Evolutionary conservation across 2,329 filamentous ascomycete species (phyloP), one percentile per base, ranked within the genome.

Genomic region (Microsporum canis): DNA sequence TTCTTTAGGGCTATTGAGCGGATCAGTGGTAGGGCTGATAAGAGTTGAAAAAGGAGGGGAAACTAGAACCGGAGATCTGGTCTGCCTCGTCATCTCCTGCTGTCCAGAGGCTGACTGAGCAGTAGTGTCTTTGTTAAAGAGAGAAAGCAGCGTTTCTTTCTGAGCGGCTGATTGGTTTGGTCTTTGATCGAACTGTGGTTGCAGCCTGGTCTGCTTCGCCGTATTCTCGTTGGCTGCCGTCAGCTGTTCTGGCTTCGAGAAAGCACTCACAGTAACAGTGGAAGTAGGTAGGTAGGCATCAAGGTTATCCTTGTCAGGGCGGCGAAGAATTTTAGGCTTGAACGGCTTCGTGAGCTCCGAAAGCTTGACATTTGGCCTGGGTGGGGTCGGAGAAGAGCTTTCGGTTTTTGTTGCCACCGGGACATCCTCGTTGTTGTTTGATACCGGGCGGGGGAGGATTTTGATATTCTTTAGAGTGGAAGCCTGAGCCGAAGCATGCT

Each of bases 121-220:
- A 17, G 57, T n/a, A 56, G 70, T 59, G 3, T 75, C 68, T 67
- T 82, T 82, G 31, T 82, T 80, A 68, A 89, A 88, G 1, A 89
- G 78, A 3, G 85, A 87, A 10, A 89, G 76, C 3, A 82, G 70
- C 2, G 73, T 71, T 64, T 80, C 77, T 63, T 76, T 78, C 60
- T 81, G 79, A 14, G 76, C 71, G n/a, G 66, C 63, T 14, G 75
- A 73, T 64, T 78, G 77, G 55, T 69, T 75, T n/a, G 72, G 70
- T 6, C 72, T 72, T 51, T 71, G 75, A 64, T 75, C 71, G 43
- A 70, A 68, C 43, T 66, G 59, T 23, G 51, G 59, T 57, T 17
- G n/a, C 17, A 63, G 57, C 12, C 41, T 34, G 23, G 60, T 36
- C 45, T 65, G 66, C 23, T 64, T 56, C n/a, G 45, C 41, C 23